phyloP scores from a whole-genome alignment of 495 filamentous ascomycete species.

The Talaromyces wortmannii region DNA sequence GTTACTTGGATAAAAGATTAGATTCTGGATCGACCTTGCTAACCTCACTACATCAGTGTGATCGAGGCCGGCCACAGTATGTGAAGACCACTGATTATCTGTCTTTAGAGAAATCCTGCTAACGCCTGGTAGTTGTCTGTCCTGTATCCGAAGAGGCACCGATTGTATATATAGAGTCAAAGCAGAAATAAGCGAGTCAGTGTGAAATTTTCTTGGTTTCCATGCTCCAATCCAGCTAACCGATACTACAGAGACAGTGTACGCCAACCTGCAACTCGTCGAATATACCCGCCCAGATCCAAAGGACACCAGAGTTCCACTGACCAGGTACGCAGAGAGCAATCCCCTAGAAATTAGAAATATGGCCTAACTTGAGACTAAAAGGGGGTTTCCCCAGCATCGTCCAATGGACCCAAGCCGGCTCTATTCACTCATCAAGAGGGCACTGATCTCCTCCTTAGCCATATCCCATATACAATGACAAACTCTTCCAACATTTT shows the following conservation, averaged over 20 bases:
- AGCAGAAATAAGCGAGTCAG: slow-evolving; percentile 1
- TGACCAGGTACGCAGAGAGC: not conserved
- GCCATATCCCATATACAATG: slow-evolving; percentile 55
- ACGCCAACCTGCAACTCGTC: slow-evolving; percentile 15
- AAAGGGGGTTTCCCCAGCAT: slow-evolving; percentile 1
- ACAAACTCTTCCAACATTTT: slow-evolving; percentile 52
- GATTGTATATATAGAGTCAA: slow-evolving; percentile 6
- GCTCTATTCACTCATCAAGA: slow-evolving; percentile 27
- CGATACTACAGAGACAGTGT: not conserved
- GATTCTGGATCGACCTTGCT: not conserved
- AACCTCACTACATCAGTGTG: slow-evolving; percentile 1
- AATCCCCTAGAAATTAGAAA: slow-evolving; percentile 6
- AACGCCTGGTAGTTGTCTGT: slow-evolving; percentile 2
- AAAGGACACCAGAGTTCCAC: not conserved
- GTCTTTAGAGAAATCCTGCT: not conserved
- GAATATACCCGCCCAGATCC: not conserved
- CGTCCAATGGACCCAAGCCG: slow-evolving; percentile 41
- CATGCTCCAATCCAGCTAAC: not conserved
- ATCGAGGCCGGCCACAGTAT: slow-evolving; percentile 6
- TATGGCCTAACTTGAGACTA: slow-evolving; percentile 12
- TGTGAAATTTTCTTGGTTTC: slow-evolving; percentile 34
- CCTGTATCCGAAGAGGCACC: slow-evolving; percentile 6
- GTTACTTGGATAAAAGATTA: not conserved
- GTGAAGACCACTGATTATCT: not conserved
- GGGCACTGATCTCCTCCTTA: slow-evolving; percentile 49